Evolutionary conservation across 2,329 filamentous ascomycete genomes (phyloP).

Genomic region (Colletotrichum acutatum): DNA sequence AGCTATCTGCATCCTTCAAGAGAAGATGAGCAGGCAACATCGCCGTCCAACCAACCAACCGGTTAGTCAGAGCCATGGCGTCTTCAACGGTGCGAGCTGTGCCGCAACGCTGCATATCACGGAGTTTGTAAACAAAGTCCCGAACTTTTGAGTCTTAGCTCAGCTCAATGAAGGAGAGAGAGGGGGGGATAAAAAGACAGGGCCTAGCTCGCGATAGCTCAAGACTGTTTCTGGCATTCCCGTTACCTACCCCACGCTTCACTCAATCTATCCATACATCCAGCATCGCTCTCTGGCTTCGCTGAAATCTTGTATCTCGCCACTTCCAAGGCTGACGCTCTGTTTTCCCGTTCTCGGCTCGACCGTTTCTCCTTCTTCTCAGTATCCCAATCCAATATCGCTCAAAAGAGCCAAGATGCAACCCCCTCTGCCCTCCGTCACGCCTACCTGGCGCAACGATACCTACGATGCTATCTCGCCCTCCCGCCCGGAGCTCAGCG

Average conservation of each 20-base stretch:
- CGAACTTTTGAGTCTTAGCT: not conserved
- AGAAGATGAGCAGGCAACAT: not conserved
- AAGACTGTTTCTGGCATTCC: not conserved
- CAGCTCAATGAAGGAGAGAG: not conserved
- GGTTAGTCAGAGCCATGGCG: not conserved
- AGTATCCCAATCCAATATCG: not conserved
- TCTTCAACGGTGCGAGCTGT: not conserved
- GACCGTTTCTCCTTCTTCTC: not conserved
- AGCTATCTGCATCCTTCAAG: not conserved
- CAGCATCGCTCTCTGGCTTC: not conserved
- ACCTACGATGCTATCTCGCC: slow-evolving; percentile 53
- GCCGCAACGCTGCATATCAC: not conserved
- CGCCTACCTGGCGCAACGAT: slow-evolving; percentile 42
- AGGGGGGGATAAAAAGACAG: slow-evolving; percentile 16
- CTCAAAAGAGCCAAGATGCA: slow-evolving; percentile 13
- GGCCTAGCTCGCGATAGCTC: not conserved
- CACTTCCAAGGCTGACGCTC: not conserved
- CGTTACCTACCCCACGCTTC: not conserved
- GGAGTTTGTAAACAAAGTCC: not conserved
- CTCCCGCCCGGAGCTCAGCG: slow-evolving; percentile 48
- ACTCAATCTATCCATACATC: not conserved
- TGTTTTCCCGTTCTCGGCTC: not conserved
- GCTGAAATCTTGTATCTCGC: not conserved
- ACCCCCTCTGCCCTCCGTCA: slow-evolving; percentile 36
- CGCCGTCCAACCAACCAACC: not conserved